A percentile compares a stretch with the other conserved stretches of the same genome.
Conservation (phyloP, 495 filamentous ascomycete species). For the Penicillium ucsense region DNA sequence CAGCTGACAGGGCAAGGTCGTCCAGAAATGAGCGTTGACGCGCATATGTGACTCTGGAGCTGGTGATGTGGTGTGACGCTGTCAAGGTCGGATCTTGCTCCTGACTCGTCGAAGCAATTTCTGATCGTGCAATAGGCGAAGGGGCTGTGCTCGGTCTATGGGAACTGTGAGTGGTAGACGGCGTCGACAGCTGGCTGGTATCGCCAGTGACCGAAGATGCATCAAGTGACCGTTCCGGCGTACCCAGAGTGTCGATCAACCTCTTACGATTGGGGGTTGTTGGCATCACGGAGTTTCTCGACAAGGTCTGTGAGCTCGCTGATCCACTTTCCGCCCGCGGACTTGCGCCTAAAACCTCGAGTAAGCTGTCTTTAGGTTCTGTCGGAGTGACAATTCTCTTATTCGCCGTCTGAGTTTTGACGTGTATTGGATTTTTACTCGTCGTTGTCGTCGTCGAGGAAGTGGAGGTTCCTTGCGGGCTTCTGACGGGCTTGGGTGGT, state of each 20-base stretch:
- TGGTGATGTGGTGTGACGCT: slow-evolving; percentile 15
- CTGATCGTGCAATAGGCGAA: not conserved
- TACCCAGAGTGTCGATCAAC: slow-evolving; percentile 27
- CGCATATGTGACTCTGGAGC: slow-evolving; percentile 52
- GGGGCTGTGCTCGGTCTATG: not conserved
- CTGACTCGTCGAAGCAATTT: slow-evolving; percentile 3
- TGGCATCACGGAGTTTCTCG: not conserved
- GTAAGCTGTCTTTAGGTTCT: no score
- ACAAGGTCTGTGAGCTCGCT: not conserved
- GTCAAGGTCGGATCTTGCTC: slow-evolving; percentile 8
- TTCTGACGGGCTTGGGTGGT: no score
- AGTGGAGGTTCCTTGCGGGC: no score
- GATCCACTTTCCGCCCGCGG: not conserved
- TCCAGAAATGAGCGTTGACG: slow-evolving; percentile 50
- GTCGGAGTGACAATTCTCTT: no score
- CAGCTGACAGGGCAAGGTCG: slow-evolving; percentile 22
- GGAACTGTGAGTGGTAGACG: slow-evolving; percentile 1
- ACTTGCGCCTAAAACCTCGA: not conserved
- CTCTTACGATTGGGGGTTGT: slow-evolving; percentile 19
- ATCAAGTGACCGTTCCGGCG: slow-evolving; percentile 2
- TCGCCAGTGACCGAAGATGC: not conserved
- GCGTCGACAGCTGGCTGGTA: slow-evolving; percentile 7
- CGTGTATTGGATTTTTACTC: no score
- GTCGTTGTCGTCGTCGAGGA: no score
- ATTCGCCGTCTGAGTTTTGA: no score